Percentiles rank a stretch among this genome's conserved stretches.
Evolutionary conservation across 2,329 filamentous ascomycete species (phyloP).

Genomic region (Sclerotinia nivalis): DNA sequence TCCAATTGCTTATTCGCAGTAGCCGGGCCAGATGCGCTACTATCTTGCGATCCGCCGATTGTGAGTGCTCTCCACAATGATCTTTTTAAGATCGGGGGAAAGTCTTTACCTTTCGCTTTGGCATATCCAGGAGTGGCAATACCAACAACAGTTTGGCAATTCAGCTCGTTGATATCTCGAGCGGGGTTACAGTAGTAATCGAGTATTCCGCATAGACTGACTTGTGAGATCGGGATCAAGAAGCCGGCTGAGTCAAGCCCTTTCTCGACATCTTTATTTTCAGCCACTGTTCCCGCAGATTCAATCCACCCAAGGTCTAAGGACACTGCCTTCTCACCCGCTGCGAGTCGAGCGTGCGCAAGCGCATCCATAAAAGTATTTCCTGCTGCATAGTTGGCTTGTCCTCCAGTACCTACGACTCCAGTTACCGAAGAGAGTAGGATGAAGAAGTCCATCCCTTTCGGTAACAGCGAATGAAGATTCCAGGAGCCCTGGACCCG

Average conservation of each 20-base stretch:
- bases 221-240: conserved; percentile 50
- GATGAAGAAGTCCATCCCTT: conserved; percentile 46
- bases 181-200: neutral
- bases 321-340: neutral
- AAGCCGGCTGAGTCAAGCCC: conserved; percentile 33
- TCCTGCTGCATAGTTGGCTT: conserved; percentile 29
- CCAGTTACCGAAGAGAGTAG: conserved; percentile 42
- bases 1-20: neutral
- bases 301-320: neutral
- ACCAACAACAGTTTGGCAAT: neutral
- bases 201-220: conserved; percentile 56
- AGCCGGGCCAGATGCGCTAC: neutral
- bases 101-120: neutral
- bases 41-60: neutral
- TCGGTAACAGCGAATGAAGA: conserved; percentile 26
- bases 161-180: neutral
- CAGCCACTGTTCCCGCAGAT: neutral
- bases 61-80: neutral
- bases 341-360: neutral
- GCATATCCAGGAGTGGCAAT: too few relatives aligned
- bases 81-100: neutral
- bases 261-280: conserved; percentile 15
- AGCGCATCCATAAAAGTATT: conserved; percentile 37
- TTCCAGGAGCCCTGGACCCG: conserved; percentile 39
- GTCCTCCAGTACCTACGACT: conserved; percentile 23